Evolutionary conservation across 108 stramenopile genomes (phyloP).

Genomic region (Parietichytrium sp.): DNA sequence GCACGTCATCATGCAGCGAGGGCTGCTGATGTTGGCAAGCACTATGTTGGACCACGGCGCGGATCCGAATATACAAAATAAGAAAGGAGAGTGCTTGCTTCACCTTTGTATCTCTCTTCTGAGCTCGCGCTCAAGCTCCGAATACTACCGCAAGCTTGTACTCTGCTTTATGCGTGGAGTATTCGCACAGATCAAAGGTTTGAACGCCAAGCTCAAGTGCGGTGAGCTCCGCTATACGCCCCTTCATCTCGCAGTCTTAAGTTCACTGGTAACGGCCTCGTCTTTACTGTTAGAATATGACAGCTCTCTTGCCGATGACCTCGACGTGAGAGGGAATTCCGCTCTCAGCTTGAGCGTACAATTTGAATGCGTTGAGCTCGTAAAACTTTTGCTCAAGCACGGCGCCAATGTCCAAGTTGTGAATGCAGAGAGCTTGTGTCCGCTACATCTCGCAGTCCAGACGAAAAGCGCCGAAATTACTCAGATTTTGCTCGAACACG

Average conservation of each 20-base stretch:
- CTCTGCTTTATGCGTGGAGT: neutral
- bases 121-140: neutral
- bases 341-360: neutral
- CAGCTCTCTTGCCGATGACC: neutral
- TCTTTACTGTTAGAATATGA: neutral
- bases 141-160: neutral
- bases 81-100: neutral
- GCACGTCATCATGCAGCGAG: neutral
- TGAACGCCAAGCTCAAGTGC: neutral
- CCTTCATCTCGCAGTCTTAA: neutral
- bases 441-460: conserved; percentile 11
- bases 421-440: neutral
- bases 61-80: neutral
- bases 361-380: neutral
- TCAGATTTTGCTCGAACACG: neutral
- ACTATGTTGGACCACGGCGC: neutral
- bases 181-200: neutral
- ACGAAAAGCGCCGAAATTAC: neutral
- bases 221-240: neutral
- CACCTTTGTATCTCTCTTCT: neutral
- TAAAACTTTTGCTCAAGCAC: neutral
- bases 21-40: neutral
- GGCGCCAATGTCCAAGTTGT: conserved; percentile 20
- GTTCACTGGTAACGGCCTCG: neutral
- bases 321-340: neutral